Evolutionary conservation across 2,329 filamentous ascomycete genomes (phyloP).

Genomic region (Fusarium sp.): DNA sequence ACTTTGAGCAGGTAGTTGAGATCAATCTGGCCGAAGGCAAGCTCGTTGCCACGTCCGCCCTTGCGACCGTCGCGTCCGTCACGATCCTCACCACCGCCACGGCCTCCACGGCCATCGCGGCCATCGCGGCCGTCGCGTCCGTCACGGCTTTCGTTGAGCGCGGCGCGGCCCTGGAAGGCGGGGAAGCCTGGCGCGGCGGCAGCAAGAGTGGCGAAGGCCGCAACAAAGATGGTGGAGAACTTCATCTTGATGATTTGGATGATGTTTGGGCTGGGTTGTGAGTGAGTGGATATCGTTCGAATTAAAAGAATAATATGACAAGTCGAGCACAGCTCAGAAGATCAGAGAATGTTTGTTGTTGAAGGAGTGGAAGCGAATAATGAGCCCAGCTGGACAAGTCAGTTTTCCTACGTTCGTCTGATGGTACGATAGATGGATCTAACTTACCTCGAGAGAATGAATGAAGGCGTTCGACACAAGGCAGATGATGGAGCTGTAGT

Average conservation of each 20-base stretch:
- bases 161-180: conserved; percentile 2
- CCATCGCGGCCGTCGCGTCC: background rate
- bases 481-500: background rate
- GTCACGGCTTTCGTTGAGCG: conserved; percentile 22
- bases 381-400: conserved; percentile 31
- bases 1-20: conserved; percentile 60
- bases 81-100: background rate
- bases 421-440: background rate
- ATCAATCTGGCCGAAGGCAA: conserved; percentile 55
- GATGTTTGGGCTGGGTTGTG: background rate
- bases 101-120: background rate
- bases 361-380: conserved; percentile 33
- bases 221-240: conserved; percentile 58
- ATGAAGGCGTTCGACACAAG: conserved; percentile 8
- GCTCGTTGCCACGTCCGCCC: conserved; percentile 54
- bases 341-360: conserved; percentile 4
- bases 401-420: background rate
- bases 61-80: conserved; percentile 45
- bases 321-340: conserved; percentile 39
- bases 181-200: conserved; percentile 57
- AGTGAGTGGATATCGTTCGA: conserved; percentile 10
- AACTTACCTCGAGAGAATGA: conserved; percentile 37
- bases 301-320: conserved; percentile 22
- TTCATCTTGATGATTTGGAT: conserved; percentile 58
- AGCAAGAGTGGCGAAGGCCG: conserved; percentile 58